phyloP scores from a whole-genome alignment of 306 rosid species.

The Cicer chorassanicum region DNA sequence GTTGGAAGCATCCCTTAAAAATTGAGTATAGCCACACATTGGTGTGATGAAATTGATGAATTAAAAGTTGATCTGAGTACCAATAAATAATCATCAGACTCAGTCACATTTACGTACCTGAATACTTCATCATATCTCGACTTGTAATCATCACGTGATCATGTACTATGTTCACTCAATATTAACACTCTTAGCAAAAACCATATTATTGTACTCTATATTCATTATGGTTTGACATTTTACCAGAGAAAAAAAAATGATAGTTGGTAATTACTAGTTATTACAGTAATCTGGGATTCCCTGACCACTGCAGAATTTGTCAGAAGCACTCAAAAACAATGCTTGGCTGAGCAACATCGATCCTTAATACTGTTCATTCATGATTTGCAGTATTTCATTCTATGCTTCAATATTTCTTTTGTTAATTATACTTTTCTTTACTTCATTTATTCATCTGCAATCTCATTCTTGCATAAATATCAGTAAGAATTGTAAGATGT shows the following conservation, averaged over 20 bases:
- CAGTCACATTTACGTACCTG: neutral
- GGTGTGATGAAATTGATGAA: slow-evolving; percentile 34
- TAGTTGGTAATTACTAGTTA: neutral
- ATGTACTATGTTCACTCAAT: slow-evolving; percentile 20
- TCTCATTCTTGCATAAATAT: too few relatives aligned
- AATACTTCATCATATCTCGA: neutral
- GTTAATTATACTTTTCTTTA: too few relatives aligned
- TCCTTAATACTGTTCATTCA: too few relatives aligned
- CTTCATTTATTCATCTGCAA: too few relatives aligned
- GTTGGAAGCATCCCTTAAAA: neutral
- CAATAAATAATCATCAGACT: neutral
- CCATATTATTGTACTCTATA: neutral
- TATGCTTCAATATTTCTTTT: too few relatives aligned
- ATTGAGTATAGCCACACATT: slow-evolving; percentile 1
- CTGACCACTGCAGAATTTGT: slow-evolving; percentile 17
- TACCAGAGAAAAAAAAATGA: neutral
- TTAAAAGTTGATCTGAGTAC: slow-evolving; percentile 7
- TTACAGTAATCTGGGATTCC: slow-evolving; percentile 1
- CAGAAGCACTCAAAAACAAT: neutral
- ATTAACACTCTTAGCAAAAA: slow-evolving; percentile 14
- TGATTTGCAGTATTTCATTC: too few relatives aligned
- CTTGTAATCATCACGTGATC: slow-evolving; percentile 42
- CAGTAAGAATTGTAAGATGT: too few relatives aligned
- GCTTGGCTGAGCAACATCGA: neutral
- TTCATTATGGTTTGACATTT: neutral